A percentile compares a stretch with the other conserved stretches of the same genome.
phyloP scores from a whole-genome alignment of 2,329 filamentous ascomycete species.

The Fusarium stilboides region DNA sequence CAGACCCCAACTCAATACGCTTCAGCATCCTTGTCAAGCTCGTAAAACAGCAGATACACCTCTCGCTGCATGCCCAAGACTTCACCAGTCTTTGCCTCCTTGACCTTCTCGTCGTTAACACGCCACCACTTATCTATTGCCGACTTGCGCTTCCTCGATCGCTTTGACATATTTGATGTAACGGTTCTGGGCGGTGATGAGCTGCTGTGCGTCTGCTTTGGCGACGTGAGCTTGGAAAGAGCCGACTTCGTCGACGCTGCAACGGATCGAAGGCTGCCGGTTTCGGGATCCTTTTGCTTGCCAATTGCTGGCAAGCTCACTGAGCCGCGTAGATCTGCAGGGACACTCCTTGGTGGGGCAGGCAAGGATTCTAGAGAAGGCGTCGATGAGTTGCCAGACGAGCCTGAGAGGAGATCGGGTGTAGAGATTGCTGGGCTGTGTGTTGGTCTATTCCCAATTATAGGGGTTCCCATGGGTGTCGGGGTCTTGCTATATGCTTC shows the following conservation, averaged over 20 bases:
- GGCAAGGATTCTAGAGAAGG: conserved; percentile 56
- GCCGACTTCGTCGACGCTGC: conserved; percentile 70
- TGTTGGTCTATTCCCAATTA: conserved; percentile 56
- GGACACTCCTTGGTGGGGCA: conserved; percentile 53
- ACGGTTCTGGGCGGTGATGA: conserved; percentile 40
- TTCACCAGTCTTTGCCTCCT: conserved; percentile 92
- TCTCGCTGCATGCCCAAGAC: conserved; percentile 95
- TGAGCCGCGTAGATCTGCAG: conserved; percentile 48
- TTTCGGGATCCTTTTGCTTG: conserved; percentile 63
- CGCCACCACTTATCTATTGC: conserved; percentile 89
- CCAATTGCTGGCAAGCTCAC: conserved; percentile 49
- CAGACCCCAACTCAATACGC: neutral
- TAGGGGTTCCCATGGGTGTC: conserved; percentile 66
- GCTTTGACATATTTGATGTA: conserved; percentile 50
- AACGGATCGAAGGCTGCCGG: conserved; percentile 69
- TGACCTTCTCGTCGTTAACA: conserved; percentile 96
- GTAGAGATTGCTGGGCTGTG: conserved; percentile 64
- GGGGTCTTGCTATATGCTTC: conserved; percentile 79
- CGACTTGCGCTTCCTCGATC: conserved; percentile 69
- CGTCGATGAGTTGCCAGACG: conserved; percentile 56
- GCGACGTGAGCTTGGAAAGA: conserved; percentile 64
- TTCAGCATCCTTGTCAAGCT: conserved; percentile 74
- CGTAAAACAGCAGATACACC: conserved; percentile 97
- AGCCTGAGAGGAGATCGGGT: conserved; percentile 62
- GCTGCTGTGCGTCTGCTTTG: conserved; percentile 50